Conservation (phyloP, 148 eudicot genomes). For the Dysphania ambrosioides region DNA sequence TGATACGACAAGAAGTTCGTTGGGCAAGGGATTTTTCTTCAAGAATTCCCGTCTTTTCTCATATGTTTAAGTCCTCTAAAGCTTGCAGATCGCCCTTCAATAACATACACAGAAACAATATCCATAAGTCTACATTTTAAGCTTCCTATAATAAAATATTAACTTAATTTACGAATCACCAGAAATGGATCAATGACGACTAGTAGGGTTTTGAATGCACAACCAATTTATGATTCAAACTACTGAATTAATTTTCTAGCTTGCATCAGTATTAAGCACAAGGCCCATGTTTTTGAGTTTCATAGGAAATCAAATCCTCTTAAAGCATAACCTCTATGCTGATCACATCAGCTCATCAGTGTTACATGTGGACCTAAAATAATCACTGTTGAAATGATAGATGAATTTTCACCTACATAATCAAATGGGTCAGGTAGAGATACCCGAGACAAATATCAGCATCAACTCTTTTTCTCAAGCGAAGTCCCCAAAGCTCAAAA, state of each 20-base stretch:
- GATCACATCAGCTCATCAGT: not conserved
- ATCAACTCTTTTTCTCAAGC: no score
- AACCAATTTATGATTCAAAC: no score
- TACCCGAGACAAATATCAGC: no score
- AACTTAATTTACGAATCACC: not conserved
- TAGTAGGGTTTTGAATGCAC: no score
- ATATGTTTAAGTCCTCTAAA: slow-evolving; percentile 85
- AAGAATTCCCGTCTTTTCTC: slow-evolving; percentile 73
- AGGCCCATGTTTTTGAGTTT: no score
- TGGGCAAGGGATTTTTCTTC: slow-evolving; percentile 62
- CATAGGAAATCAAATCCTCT: no score
- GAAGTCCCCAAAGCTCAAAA: no score
- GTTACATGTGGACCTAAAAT: no score
- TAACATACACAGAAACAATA: slow-evolving; percentile 3
- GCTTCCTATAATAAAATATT: not conserved
- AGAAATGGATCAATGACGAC: not conserved
- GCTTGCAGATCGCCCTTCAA: slow-evolving; percentile 94
- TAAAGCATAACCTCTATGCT: not conserved
- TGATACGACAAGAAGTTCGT: slow-evolving; percentile 80
- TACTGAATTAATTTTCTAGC: no score
- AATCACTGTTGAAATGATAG: not conserved
- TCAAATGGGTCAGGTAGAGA: not conserved
- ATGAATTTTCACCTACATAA: not conserved
- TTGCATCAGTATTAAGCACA: no score
- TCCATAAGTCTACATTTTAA: slow-evolving; percentile 5